Base-by-base conservation (phyloP, 768 basidiomycete species). In the Boletus fagicola region DNA sequence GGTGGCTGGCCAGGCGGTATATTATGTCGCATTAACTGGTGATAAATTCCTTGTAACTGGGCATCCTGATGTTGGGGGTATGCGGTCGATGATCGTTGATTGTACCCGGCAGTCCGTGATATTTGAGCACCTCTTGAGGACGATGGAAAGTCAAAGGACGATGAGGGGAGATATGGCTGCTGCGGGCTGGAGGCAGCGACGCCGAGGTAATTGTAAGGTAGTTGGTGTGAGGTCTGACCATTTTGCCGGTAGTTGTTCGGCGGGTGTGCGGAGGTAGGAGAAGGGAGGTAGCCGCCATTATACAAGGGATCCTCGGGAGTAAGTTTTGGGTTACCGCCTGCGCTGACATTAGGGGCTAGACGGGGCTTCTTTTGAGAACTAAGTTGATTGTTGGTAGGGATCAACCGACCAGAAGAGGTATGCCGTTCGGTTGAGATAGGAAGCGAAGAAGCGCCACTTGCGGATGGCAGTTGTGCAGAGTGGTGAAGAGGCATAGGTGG, bases 391-490 rank as follows among this genome's bases (percentile, higher is more conserved):
- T 65, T 62, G 42, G 61, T 49, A 68, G 68, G 65, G 54, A 68
- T 59, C 1, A 60, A 72, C 67, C 65, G 68, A 71, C 68, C 68
- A 51, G 68, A 65, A 58, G 70, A 65, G 43, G 71, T 64, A 39
- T 72, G 73, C 3, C 71, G 65, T 54, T 72, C 71, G 16, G 68
- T 72, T 57, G 71, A 72, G 40, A 75, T 42, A 16, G 73, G 72
- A 55, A 75, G 68, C 44, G 70, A 68, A 11, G 71, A 62, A n/a
- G 55, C 58, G 5, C 60, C 47, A 26, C 58, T 47, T 56, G 59
- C 49, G 3, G 64, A 51, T 3, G 66, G 61, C 28, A 72, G 53
- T 45, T 68, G 72, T 2, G 68, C 44, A 5, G 70, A 67, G 36
- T 68, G 68, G 36, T 68, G 71, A 16, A 65, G 62, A 2, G 71